Conservation (phyloP, 2,329 filamentous ascomycete species). For the Exophiala sp. region DNA sequence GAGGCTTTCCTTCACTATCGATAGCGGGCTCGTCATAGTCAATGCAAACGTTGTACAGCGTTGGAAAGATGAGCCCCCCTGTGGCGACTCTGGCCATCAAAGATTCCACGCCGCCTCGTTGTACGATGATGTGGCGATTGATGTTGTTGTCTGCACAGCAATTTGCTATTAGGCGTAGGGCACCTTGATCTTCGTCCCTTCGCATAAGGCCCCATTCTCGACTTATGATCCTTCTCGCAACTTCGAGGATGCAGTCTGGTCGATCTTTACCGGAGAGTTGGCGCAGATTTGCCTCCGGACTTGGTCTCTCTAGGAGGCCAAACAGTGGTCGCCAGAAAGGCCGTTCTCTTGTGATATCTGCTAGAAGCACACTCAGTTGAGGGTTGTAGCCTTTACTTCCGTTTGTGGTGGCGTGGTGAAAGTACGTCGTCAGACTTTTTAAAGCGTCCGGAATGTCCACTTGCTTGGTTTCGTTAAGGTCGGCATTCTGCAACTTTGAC, state of each 20-base stretch:
- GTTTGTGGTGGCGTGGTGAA: too few species aligned
- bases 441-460: too few species aligned
- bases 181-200: conserved; percentile 10
- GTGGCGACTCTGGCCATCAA: too few species aligned
- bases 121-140: conserved; percentile 24
- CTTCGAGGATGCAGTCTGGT: conserved; percentile 24
- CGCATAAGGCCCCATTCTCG: too few species aligned
- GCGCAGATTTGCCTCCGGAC: background rate
- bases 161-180: conserved; percentile 26
- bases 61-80: conserved; percentile 25
- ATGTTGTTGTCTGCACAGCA: conserved; percentile 29
- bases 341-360: conserved; percentile 17
- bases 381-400: too few species aligned
- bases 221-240: conserved; percentile 19
- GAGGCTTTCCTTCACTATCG: conserved; percentile 11
- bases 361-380: conserved; percentile 12
- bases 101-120: conserved; percentile 17
- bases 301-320: conserved; percentile 8
- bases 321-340: conserved; percentile 23
- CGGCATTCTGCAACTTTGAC: too few species aligned
- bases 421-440: too few species aligned
- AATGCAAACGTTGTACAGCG: conserved; percentile 27
- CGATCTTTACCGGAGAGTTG: background rate
- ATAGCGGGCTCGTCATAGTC: conserved; percentile 24
- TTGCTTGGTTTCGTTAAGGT: too few species aligned